Conservation (phyloP, 345 rosid species). For the Populus euphratica region DNA sequence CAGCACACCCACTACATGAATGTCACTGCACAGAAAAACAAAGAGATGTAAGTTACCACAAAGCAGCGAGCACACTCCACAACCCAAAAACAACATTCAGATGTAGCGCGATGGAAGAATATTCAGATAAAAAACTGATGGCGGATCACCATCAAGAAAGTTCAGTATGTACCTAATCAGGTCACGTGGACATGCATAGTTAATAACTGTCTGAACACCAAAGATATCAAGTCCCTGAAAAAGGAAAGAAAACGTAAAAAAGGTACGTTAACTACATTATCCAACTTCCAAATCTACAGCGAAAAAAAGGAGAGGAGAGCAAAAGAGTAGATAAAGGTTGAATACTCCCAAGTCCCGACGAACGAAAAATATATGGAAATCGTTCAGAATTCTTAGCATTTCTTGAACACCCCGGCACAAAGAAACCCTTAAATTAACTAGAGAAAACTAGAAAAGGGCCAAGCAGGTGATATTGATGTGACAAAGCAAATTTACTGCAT, state of each 20-base stretch:
- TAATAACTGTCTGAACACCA: constrained; percentile 95
- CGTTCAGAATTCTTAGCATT: neutral
- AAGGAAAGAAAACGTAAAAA: constrained; percentile 5
- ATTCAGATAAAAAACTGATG: neutral
- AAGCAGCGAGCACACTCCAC: neutral
- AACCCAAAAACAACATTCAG: neutral
- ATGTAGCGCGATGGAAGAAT: neutral
- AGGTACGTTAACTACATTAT: neutral
- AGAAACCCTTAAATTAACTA: neutral
- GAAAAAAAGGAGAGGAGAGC: neutral
- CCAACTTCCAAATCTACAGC: neutral
- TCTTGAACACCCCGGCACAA: neutral
- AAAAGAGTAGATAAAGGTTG: neutral
- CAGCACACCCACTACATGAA: constrained; percentile 96
- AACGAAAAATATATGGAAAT: neutral
- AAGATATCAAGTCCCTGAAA: constrained; percentile 87
- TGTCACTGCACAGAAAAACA: constrained; percentile 53
- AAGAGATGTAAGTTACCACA: neutral
- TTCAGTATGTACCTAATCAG: too few species aligned
- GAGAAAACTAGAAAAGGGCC: neutral
- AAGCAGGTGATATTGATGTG: neutral
- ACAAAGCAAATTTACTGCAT: neutral
- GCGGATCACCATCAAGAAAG: neutral
- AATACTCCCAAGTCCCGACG: neutral
- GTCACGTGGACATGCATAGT: constrained; percentile 23